These are phyloP conservation scores for Diutina rugosa DNA, from an alignment of 1,139 yeast species.

Conservation along the genomic window DNA sequence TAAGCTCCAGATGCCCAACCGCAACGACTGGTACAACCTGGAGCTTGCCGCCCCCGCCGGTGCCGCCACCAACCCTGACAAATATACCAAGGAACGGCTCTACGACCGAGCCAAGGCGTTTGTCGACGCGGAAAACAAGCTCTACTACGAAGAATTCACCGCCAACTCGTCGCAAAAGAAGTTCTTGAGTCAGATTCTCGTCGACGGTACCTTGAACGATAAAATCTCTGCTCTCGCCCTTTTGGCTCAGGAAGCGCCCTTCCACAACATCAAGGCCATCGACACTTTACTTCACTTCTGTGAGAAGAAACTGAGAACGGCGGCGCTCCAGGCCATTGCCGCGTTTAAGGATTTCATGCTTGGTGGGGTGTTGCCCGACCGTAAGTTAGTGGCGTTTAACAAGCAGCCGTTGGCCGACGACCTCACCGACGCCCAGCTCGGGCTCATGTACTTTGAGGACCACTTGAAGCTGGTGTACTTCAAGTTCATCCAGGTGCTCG, in stretches of 20 bases:
- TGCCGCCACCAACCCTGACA: conserved; percentile 16
- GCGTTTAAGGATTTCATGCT: conserved; percentile 82
- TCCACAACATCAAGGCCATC: conserved; percentile 76
- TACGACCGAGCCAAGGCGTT: conserved; percentile 54
- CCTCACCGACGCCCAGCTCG: conserved; percentile 40
- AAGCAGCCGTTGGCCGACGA: conserved; percentile 53
- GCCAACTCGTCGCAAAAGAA: conserved; percentile 75
- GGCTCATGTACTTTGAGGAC: conserved; percentile 80
- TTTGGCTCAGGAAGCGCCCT: conserved; percentile 87
- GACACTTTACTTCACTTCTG: conserved; percentile 70
- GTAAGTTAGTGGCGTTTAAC: conserved; percentile 70
- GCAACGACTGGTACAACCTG: conserved; percentile 64
- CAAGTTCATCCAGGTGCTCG: conserved; percentile 56
- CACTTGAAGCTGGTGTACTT: conserved; percentile 69
- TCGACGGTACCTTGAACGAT: conserved; percentile 92
- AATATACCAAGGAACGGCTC: conserved; percentile 41
- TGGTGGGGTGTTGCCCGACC: conserved; percentile 64
- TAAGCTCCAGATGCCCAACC: conserved; percentile 46
- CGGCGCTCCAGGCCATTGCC: conserved; percentile 81
- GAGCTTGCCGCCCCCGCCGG: conserved; percentile 24
- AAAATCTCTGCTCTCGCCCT: conserved; percentile 90
- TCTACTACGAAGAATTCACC: conserved; percentile 65
- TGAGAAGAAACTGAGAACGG: conserved; percentile 86
- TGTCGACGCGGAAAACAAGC: conserved; percentile 58
- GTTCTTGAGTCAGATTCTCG: conserved; percentile 78